Percentiles rank a stretch among this genome's conserved stretches.
These are phyloP conservation scores for Suillus spraguei DNA, from an alignment of 768 basidiomycete genomes.

Conservation along the genomic window DNA sequence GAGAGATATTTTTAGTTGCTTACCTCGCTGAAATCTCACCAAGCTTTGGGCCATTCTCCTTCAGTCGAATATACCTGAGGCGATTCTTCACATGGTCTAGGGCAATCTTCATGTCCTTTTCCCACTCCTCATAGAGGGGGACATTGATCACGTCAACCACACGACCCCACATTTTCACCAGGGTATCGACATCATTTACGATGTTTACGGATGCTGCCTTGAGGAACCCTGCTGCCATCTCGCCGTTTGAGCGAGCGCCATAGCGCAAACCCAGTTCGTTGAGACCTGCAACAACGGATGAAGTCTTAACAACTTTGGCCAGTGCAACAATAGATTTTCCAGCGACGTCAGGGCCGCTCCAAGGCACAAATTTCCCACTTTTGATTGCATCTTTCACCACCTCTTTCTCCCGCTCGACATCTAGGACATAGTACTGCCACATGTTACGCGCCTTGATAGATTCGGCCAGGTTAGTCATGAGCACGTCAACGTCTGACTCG, in stretches of 20 bases:
- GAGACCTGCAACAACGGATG: constrained; percentile 59
- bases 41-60: constrained; percentile 78
- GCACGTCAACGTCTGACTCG: constrained; percentile 63
- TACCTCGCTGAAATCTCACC: constrained; percentile 69
- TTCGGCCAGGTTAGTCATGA: constrained; percentile 65
- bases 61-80: constrained; percentile 79
- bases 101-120: constrained; percentile 77
- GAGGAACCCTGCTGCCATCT: constrained; percentile 73
- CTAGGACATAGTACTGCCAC: constrained; percentile 95
- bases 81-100: constrained; percentile 76
- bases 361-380: constrained; percentile 44
- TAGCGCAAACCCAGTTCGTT: constrained; percentile 66
- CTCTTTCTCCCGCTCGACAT: constrained; percentile 61
- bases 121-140: constrained; percentile 84
- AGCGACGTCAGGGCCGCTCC: constrained; percentile 61
- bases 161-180: constrained; percentile 72
- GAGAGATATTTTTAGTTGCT: neutral
- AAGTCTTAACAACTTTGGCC: constrained; percentile 59
- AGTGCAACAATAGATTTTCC: constrained; percentile 67
- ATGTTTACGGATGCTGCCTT: constrained; percentile 63
- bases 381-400: constrained; percentile 45
- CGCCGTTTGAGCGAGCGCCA: constrained; percentile 62
- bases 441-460: constrained; percentile 68
- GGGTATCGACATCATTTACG: constrained; percentile 46
- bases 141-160: constrained; percentile 90